Percentiles rank a stretch among this genome's conserved stretches.
Evolutionary conservation across 2,329 filamentous ascomycete genomes (phyloP).

Genomic region (Escovopsis sp.): DNA sequence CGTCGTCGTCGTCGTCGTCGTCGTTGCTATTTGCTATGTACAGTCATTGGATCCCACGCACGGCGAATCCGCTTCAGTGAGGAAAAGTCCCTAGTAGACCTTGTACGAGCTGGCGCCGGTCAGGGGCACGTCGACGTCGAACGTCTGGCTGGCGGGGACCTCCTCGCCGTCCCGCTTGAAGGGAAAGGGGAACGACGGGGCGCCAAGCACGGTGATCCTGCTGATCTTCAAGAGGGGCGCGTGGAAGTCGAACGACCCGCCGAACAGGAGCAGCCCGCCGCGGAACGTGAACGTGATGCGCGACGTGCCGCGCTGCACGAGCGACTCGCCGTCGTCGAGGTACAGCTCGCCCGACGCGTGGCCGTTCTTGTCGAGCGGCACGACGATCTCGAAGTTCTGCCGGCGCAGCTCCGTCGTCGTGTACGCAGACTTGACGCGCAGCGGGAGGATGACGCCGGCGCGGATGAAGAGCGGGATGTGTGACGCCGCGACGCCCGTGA

Average conservation of each 20-base stretch:
- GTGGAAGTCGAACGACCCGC: slow-evolving; percentile 39
- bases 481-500: slow-evolving; percentile 23
- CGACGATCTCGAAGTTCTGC: slow-evolving; percentile 54
- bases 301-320: slow-evolving; percentile 42
- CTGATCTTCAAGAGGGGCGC: slow-evolving; percentile 25
- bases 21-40: too few species aligned
- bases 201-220: slow-evolving; percentile 36
- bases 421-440: slow-evolving; percentile 39
- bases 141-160: slow-evolving; percentile 8
- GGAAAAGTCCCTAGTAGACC: neutral
- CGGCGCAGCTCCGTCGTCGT: slow-evolving; percentile 50
- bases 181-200: neutral
- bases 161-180: slow-evolving; percentile 1
- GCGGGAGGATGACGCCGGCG: slow-evolving; percentile 49
- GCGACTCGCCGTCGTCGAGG: slow-evolving; percentile 59
- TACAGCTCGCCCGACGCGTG: slow-evolving; percentile 55
- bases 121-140: slow-evolving; percentile 11
- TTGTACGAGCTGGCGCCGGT: slow-evolving; percentile 8
- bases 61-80: too few species aligned
- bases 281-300: slow-evolving; percentile 45
- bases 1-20: too few species aligned
- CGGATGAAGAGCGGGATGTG: slow-evolving; percentile 53
- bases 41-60: too few species aligned
- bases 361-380: slow-evolving; percentile 49
- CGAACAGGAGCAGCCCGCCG: slow-evolving; percentile 32